phyloP scores from a whole-genome alignment of 2,329 filamentous ascomycete genomes.

The Cladobotryum mycophilum region DNA sequence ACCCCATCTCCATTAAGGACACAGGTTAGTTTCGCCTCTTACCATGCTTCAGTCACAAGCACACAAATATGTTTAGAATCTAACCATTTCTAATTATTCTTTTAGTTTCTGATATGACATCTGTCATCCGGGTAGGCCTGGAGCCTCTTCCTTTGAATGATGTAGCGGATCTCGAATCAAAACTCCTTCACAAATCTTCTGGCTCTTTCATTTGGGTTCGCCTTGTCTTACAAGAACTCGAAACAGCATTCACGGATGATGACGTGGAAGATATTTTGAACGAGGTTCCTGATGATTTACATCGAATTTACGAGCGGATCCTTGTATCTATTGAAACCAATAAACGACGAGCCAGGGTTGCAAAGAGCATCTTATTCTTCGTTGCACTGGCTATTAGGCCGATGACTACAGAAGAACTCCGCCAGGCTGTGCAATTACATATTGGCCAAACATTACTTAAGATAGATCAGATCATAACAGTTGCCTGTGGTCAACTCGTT shows the following conservation, averaged over 20 bases:
- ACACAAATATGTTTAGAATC: not conserved
- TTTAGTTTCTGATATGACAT: constrained; percentile 3
- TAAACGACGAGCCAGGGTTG: constrained; percentile 1
- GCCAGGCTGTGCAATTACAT: constrained; percentile 3
- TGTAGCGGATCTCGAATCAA: not conserved
- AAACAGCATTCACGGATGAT: constrained; percentile 4
- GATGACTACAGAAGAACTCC: constrained; percentile 2
- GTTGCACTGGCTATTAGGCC: constrained; percentile 3
- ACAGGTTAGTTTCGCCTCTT: not conserved
- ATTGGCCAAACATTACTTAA: not conserved
- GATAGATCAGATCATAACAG: not conserved
- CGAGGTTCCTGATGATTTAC: not conserved
- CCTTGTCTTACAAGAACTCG: constrained; percentile 7
- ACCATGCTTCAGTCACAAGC: too few species aligned
- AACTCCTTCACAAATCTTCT: constrained; percentile 3
- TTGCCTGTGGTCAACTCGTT: constrained; percentile 3
- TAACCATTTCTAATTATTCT: too few species aligned
- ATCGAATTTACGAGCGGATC: constrained; percentile 1
- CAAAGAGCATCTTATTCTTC: constrained; percentile 2
- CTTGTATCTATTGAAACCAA: constrained; percentile 1
- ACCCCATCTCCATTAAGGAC: not conserved
- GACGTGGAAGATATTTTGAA: not conserved
- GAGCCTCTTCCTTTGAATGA: not conserved
- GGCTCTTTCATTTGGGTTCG: constrained; percentile 5
- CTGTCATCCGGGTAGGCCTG: not conserved